Evolutionary conservation across 2,329 filamentous ascomycete genomes (phyloP).

Genomic region (Claviceps capensis): DNA sequence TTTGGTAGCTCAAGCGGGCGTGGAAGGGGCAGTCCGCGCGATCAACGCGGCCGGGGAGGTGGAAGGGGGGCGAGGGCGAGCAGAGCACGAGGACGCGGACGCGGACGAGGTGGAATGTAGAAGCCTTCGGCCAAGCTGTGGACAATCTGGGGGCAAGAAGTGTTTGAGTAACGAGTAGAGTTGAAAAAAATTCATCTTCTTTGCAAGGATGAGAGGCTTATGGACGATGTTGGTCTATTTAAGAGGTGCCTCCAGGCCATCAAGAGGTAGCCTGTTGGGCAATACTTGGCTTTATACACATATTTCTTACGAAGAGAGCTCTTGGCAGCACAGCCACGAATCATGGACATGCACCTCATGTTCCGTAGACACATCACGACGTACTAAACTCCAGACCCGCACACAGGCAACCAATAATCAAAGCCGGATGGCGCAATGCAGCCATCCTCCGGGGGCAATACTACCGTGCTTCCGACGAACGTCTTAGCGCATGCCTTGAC

Average conservation of each 20-base stretch:
- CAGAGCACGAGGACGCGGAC: slow-evolving; percentile 6
- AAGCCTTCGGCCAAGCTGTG: neutral
- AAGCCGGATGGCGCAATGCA: too few species aligned
- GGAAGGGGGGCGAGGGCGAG: slow-evolving; percentile 13
- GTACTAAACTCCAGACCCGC: too few species aligned
- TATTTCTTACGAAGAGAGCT: too few species aligned
- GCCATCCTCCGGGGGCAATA: too few species aligned
- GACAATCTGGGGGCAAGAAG: neutral
- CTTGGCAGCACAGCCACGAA: too few species aligned
- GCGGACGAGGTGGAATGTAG: slow-evolving; percentile 9
- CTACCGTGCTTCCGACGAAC: too few species aligned
- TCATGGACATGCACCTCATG: too few species aligned
- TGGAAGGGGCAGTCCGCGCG: slow-evolving; percentile 11
- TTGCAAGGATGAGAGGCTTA: neutral
- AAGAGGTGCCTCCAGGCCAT: too few species aligned
- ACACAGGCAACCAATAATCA: too few species aligned
- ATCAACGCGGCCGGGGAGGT: slow-evolving; percentile 13
- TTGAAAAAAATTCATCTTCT: neutral
- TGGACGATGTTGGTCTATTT: too few species aligned
- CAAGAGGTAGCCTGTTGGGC: neutral
- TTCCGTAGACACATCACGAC: too few species aligned
- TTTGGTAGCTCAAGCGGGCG: slow-evolving; percentile 8
- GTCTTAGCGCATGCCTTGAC: too few species aligned
- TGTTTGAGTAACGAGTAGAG: neutral
- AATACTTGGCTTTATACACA: neutral